Conservation (phyloP, 208 protist species). For the Leptomonas pyrrhocoris region DNA sequence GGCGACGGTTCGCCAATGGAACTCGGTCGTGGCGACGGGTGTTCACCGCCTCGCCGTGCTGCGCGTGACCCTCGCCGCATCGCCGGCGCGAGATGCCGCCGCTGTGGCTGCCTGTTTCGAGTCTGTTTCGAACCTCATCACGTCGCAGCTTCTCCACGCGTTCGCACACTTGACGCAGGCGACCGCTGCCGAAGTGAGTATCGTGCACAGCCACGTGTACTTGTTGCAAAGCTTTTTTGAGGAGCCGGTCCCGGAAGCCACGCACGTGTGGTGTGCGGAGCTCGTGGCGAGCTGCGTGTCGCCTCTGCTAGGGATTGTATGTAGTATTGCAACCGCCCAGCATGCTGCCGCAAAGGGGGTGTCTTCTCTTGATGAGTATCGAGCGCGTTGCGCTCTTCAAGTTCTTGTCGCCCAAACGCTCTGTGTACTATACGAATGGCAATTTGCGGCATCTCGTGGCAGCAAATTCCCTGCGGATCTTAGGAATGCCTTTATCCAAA, state of each 20-base stretch:
- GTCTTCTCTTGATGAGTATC: not conserved
- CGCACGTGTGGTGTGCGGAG: constrained; percentile 19
- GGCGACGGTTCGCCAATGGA: constrained; percentile 21
- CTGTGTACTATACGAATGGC: constrained; percentile 25
- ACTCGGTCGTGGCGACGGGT: not conserved
- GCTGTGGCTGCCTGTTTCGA: constrained; percentile 6
- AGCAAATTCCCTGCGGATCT: constrained; percentile 21
- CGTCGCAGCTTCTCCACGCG: constrained; percentile 8
- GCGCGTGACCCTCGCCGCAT: not conserved
- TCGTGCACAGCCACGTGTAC: constrained; percentile 20
- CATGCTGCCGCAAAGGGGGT: not conserved
- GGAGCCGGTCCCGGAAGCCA: constrained; percentile 10
- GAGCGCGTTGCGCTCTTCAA: constrained; percentile 10
- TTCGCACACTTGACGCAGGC: constrained; percentile 13
- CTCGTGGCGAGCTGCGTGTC: constrained; percentile 22
- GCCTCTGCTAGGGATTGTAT: constrained; percentile 24
- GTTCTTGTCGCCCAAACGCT: constrained; percentile 22
- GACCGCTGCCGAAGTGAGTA: not conserved
- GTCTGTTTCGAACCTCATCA: not conserved
- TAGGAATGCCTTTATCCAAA: constrained; percentile 19
- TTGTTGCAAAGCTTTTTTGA: constrained; percentile 28
- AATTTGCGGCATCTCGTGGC: constrained; percentile 8
- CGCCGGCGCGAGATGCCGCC: not conserved
- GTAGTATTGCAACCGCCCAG: not conserved
- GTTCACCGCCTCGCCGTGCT: constrained; percentile 24